Evolutionary conservation across 352 stramenopile species (phyloP), one percentile per base, ranked within the genome.

Genomic region (Phytophthora gonapodyides): DNA sequence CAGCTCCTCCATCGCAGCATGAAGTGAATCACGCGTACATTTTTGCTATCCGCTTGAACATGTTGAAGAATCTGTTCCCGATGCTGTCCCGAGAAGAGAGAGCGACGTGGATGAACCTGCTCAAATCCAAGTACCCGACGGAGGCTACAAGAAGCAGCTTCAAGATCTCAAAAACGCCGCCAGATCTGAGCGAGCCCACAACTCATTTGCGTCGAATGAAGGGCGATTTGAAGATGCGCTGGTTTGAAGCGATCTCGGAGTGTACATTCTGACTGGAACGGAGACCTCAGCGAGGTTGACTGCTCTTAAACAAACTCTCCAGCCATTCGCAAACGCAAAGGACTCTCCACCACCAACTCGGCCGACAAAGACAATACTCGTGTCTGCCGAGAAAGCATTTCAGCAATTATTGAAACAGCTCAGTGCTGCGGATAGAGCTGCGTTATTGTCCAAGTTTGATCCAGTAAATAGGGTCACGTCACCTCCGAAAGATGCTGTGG

Each of bases 141-240:
- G 69, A 78, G 24, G 27, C 9, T 74, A 72, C 57, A 83, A 73
- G 54, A 69, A 58, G n/a, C 70, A 52, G 17, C 69, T 65, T 17
- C 64, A 61, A 19, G 44, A 67, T 9, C 47, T 75, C 30, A 67
- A 67, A 57, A 52, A 52, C 27, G 38, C 44, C 55, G 6, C 66
- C 62, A 31, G 41, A 60, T 38, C 17, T 69, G 1, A 79, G 64
- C 30, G 78, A 87, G 16, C 75, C 78, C 0, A 59, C 68, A 2
- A 9, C 40, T 0, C 57, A 76, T 12, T 36, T 89, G 1, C 3
- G 59, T 1, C 38, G 54, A 30, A 84, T 89, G 78, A 69, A 63
- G 16, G 49, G 80, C 7, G 72, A 89, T n/a, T 16, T 76, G 40
- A 92, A 90, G 40, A 77, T 92, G 47, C 59, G 63, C 6, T 90